These are phyloP conservation scores for Nepenthes gracilis DNA, from an alignment of 148 eudicot genomes.

Conservation along the genomic window DNA sequence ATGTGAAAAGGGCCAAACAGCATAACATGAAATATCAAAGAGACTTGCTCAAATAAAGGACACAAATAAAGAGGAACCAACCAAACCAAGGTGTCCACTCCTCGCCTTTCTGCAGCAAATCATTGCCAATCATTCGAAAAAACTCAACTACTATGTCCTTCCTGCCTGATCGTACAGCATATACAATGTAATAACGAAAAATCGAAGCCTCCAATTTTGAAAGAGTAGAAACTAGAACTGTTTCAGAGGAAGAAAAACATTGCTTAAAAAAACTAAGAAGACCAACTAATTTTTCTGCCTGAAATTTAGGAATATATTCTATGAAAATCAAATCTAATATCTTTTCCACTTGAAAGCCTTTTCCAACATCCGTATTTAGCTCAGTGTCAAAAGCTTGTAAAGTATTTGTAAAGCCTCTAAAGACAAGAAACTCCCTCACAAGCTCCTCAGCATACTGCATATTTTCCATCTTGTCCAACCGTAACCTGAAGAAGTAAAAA, in stretches of 20 bases:
- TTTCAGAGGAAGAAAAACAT: conserved; percentile 59
- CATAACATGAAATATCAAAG: conserved; percentile 4
- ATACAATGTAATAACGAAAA: conserved; percentile 63
- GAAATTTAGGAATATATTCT: conserved; percentile 64
- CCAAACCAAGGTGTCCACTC: conserved; percentile 95
- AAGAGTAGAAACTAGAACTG: conserved; percentile 29
- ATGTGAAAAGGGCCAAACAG: conserved; percentile 5
- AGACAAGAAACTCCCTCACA: conserved; percentile 75
- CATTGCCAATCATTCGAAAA: conserved; percentile 45
- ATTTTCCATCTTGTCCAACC: conserved; percentile 53
- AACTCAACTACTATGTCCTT: conserved; percentile 64
- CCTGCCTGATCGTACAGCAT: conserved; percentile 59
- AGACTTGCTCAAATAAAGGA: not conserved
- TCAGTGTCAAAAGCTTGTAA: conserved; percentile 74
- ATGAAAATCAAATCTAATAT: conserved; percentile 75
- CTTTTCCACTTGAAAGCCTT: conserved; percentile 77
- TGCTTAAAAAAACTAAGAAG: conserved; percentile 60
- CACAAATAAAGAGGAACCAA: conserved; percentile 17
- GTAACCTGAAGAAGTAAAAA: not conserved
- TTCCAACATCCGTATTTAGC: conserved; percentile 67
- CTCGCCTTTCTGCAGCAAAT: conserved; percentile 50
- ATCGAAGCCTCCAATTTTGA: conserved; percentile 61
- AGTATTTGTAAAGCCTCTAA: conserved; percentile 84
- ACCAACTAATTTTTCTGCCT: conserved; percentile 52
- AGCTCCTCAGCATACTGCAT: conserved; percentile 89